phyloP scores from a whole-genome alignment of 2,329 filamentous ascomycete species.

The Aspergillus brasiliensis region DNA sequence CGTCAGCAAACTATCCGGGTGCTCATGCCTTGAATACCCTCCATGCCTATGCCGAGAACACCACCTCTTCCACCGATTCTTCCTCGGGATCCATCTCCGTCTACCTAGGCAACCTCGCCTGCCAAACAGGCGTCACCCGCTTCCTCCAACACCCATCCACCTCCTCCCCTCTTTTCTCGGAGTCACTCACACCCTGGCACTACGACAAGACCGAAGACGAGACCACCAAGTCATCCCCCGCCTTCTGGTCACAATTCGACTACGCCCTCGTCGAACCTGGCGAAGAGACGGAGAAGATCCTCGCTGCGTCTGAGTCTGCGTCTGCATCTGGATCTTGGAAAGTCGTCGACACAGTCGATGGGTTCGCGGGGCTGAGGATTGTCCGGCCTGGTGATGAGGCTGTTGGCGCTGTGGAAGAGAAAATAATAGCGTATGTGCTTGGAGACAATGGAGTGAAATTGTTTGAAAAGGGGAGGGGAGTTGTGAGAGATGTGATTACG shows the following conservation, averaged over 20 bases:
- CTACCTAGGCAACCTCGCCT: slow-evolving; percentile 63
- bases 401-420: slow-evolving; percentile 33
- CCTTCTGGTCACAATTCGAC: slow-evolving; percentile 62
- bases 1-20: slow-evolving; percentile 90
- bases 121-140: slow-evolving; percentile 64
- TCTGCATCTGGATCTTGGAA: slow-evolving; percentile 50
- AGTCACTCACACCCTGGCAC: slow-evolving; percentile 44
- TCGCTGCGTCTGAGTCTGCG: slow-evolving; percentile 41
- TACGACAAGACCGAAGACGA: slow-evolving; percentile 65
- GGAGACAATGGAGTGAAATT: slow-evolving; percentile 33
- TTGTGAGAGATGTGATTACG: slow-evolving; percentile 36
- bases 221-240: slow-evolving; percentile 47
- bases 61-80: background rate
- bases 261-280: slow-evolving; percentile 58
- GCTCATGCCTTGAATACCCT: slow-evolving; percentile 68
- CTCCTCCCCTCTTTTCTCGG: background rate
- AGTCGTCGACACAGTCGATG: slow-evolving; percentile 52
- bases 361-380: slow-evolving; percentile 54
- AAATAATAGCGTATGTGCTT: slow-evolving; percentile 36
- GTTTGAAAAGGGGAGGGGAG: slow-evolving; percentile 31
- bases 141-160: slow-evolving; percentile 53
- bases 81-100: slow-evolving; percentile 40
- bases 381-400: slow-evolving; percentile 46
- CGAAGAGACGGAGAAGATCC: slow-evolving; percentile 23
- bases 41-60: slow-evolving; percentile 34